phyloP scores from a whole-genome alignment of 805 yeast species.

The Saccharomyces mikatae region DNA sequence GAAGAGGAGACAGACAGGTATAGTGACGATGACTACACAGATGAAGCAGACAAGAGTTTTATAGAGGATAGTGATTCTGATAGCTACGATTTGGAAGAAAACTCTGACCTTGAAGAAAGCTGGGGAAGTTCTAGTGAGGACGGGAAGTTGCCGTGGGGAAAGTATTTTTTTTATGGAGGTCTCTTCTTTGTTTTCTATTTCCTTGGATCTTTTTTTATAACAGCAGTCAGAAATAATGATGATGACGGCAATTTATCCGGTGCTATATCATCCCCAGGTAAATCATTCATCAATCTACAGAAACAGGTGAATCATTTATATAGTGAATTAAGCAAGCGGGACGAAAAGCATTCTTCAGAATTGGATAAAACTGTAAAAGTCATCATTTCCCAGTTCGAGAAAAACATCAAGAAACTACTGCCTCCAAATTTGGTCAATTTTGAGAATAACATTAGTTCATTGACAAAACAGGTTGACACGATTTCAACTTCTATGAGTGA shows the following conservation, averaged over 20 bases:
- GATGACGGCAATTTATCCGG: background rate
- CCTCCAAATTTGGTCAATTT: constrained; percentile 22
- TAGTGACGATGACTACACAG: constrained; percentile 15
- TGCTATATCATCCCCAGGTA: background rate
- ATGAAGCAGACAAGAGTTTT: constrained; percentile 20
- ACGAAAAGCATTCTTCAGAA: constrained; percentile 18
- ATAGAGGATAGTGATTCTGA: constrained; percentile 10
- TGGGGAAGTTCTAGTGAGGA: background rate
- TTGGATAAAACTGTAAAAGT: constrained; percentile 25
- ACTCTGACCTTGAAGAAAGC: constrained; percentile 2
- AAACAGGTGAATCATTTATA: constrained; percentile 26
- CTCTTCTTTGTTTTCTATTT: background rate
- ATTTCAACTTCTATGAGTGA: constrained; percentile 9
- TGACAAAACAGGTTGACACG: constrained; percentile 16
- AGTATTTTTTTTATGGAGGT: background rate
- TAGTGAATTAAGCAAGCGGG: constrained; percentile 21
- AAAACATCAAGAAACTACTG: constrained; percentile 23
- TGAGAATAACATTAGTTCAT: constrained; percentile 16
- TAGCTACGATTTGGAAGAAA: constrained; percentile 2
- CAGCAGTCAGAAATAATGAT: constrained; percentile 2
- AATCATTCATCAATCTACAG: constrained; percentile 8
- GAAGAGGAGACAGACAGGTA: constrained; percentile 13
- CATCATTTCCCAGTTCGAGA: constrained; percentile 27
- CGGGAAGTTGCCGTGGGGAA: background rate
- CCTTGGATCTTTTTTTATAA: background rate